phyloP scores from a whole-genome alignment of 202 grass and related monocot species.

The Panicum virgatum region DNA sequence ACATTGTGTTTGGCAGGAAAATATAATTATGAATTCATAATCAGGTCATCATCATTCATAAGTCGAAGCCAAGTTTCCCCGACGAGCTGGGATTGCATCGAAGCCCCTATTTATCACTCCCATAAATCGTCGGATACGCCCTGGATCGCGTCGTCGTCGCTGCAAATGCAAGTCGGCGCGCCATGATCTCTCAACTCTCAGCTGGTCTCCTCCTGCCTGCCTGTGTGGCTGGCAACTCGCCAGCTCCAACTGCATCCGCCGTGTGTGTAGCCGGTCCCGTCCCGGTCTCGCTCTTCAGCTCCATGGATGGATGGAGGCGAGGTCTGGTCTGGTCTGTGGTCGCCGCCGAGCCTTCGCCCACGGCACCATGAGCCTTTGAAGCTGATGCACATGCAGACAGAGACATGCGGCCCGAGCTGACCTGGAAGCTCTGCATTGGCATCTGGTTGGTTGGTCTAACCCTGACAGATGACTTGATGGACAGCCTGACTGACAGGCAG shows the following conservation, averaged over 20 bases:
- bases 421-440: background rate
- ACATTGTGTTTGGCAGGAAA: background rate
- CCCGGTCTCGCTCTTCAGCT: no score
- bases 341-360: background rate
- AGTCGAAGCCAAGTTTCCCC: background rate
- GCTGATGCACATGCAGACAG: no score
- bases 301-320: background rate
- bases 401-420: no score
- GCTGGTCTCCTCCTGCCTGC: background rate
- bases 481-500: no score
- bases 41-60: no score
- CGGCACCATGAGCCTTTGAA: background rate
- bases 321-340: no score
- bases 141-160: background rate
- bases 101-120: background rate
- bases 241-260: background rate
- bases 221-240: background rate
- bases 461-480: background rate
- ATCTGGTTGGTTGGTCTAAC: background rate
- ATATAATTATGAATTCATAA: no score
- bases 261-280: no score
- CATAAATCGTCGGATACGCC: background rate
- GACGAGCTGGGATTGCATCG: background rate
- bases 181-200: background rate
- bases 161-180: conserved; percentile 3